Base-by-base conservation (phyloP, 2,329 filamentous ascomycete genomes). In the Ascomycota sp. region DNA sequence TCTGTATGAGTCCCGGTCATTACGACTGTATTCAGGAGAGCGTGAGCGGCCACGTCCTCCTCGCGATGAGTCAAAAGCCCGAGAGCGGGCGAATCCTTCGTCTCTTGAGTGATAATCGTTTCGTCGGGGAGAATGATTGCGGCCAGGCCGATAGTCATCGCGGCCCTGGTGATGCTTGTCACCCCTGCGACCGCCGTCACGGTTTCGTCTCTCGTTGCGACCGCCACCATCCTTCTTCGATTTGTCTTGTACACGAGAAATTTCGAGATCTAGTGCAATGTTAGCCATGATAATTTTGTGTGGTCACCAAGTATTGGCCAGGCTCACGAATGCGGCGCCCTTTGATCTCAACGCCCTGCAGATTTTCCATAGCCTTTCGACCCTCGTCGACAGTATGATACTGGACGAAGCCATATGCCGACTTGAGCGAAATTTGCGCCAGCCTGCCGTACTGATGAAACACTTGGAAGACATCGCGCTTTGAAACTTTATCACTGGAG, bases 391-490 rank as follows among this genome's bases (percentile, higher is more conserved):
- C 57, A 20, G 81, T 75, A 39, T 93, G 65, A 40, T 91, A 98
- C 48, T 95, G 89, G 23, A 95, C 83, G 47, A 95, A 98, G 2
- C 89, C 89, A 52, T 93, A 95, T 2, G 85, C 85, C 39, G 89
- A 83, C 52, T 95, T 95, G 42, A 95, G 81, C 1, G 83, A 92
- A 35, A 95, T 89, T 48, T 98, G 89, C 2, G 85, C 86, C 28
- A 98, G 61, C 36, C 75, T 75, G 31, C 89, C 89, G 47, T 82
- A 85, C 33, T 65, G 67, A 45, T 83, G 73, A 47, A 98, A 95
- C 12, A 86, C 65, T 46, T 92, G 77, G 53, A 93, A 95, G 7
- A 95, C 72, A 51, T 95, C 85, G 39, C 78, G 71, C 53, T 95
- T 95, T 6, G 81, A 89, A 10, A 93, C 85, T 46, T 85, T 75